A percentile compares a stretch with the other conserved stretches of the same genome.
These are phyloP conservation scores for Dactylellina leptospora DNA, from an alignment of 2,329 filamentous ascomycete species.

Conservation along the genomic window DNA sequence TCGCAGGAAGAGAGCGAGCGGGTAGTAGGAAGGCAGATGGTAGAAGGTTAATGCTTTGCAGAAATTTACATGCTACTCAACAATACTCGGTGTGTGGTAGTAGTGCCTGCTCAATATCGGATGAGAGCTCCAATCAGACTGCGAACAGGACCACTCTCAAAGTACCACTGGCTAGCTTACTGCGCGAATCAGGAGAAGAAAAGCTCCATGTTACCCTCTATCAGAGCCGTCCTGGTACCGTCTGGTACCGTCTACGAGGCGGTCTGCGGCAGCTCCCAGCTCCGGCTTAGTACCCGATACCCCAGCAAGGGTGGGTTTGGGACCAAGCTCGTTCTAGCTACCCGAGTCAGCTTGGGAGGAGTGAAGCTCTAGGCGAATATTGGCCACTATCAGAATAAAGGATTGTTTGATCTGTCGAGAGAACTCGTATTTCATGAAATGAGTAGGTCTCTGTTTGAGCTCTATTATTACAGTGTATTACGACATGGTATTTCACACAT, in stretches of 20 bases:
- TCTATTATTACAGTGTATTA: too few species aligned
- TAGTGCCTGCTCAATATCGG: constrained; percentile 18
- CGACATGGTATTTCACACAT: too few species aligned
- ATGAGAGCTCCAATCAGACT: constrained; percentile 43
- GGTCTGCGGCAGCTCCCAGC: constrained; percentile 19
- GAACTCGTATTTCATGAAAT: too few species aligned
- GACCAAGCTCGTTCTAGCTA: constrained; percentile 28
- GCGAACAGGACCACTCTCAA: background rate
- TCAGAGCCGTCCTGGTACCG: background rate
- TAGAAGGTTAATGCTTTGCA: too few species aligned
- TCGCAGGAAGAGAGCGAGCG: too few species aligned
- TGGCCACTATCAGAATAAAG: background rate
- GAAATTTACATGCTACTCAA: background rate
- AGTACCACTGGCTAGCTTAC: too few species aligned
- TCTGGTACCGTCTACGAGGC: constrained; percentile 30
- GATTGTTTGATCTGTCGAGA: background rate
- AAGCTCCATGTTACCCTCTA: background rate
- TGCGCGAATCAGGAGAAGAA: constrained; percentile 21
- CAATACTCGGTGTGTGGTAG: too few species aligned
- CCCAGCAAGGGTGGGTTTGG: constrained; percentile 14
- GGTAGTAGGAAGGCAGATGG: too few species aligned
- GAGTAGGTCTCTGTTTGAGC: too few species aligned
- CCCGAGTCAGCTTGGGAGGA: constrained; percentile 1
- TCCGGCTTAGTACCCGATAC: constrained; percentile 45
- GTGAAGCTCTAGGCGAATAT: background rate